These are phyloP conservation scores for Durusdinium trenchii DNA, from an alignment of 73 alveolate genomes.

Conservation along the genomic window DNA sequence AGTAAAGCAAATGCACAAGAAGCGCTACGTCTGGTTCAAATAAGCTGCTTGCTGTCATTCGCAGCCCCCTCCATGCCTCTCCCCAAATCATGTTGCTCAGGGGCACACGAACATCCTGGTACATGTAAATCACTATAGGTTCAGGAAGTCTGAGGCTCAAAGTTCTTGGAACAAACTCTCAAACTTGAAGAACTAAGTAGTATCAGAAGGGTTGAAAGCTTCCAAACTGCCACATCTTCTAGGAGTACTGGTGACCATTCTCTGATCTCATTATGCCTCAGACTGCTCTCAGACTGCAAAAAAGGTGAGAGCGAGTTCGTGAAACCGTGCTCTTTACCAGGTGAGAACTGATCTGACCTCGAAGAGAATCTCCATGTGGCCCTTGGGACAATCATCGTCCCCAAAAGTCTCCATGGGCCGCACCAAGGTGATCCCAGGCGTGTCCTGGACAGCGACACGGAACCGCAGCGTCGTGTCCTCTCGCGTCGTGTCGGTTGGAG, in stretches of 20 bases:
- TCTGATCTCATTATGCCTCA: too few relatives aligned
- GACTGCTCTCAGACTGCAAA: too few relatives aligned
- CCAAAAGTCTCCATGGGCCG: constrained; percentile 92
- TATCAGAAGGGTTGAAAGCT: too few relatives aligned
- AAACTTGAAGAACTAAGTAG: too few relatives aligned
- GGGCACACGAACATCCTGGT: constrained; percentile 91
- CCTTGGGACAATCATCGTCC: constrained; percentile 86
- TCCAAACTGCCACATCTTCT: too few relatives aligned
- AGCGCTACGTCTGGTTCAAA: too few relatives aligned
- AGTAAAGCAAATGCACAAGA: too few relatives aligned
- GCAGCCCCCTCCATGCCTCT: constrained; percentile 16
- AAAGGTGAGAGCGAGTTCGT: not conserved
- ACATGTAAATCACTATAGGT: not conserved
- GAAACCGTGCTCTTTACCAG: not conserved
- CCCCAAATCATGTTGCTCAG: constrained; percentile 78
- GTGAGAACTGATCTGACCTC: not conserved
- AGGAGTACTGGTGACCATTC: too few relatives aligned
- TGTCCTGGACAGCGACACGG: constrained; percentile 20
- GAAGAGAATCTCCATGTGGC: constrained; percentile 86
- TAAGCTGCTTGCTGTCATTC: too few relatives aligned
- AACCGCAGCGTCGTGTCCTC: not conserved
- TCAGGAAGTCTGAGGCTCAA: not conserved
- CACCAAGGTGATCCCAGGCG: constrained; percentile 88
- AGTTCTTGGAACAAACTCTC: not conserved
- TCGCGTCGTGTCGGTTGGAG: too few relatives aligned